Percentiles rank a stretch among this genome's conserved stretches.
Conservation (phyloP, 768 basidiomycete genomes). For the Antrodiella citrinella region DNA sequence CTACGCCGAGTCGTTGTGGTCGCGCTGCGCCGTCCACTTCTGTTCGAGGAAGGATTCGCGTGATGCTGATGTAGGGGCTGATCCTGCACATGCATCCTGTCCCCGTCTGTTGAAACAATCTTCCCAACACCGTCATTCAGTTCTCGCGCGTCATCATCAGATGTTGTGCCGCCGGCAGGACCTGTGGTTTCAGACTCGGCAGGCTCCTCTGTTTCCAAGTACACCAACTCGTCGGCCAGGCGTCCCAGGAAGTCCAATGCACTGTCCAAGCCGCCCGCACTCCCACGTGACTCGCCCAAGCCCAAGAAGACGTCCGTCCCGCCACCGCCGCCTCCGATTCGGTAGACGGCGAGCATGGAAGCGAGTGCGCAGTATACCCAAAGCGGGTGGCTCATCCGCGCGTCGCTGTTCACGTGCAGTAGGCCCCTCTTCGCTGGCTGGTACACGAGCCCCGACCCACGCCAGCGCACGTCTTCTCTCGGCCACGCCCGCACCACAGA, state of each 20-base stretch:
- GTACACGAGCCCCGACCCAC: conserved; percentile 6
- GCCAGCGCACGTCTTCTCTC: conserved; percentile 4
- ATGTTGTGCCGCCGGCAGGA: neutral
- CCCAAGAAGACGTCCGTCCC: neutral
- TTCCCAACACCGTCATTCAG: too few relatives aligned
- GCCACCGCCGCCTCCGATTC: too few relatives aligned
- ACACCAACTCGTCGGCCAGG: neutral
- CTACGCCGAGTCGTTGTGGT: neutral
- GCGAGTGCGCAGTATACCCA: conserved; percentile 15
- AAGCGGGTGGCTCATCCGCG: conserved; percentile 12
- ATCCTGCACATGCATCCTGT: neutral
- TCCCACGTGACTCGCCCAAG: neutral
- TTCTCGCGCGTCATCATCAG: neutral
- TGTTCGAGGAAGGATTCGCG: neutral
- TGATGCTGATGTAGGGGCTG: neutral
- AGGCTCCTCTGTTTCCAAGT: neutral
- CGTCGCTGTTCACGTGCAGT: conserved; percentile 18
- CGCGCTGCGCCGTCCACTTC: neutral
- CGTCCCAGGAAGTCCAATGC: neutral
- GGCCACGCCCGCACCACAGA: conserved; percentile 1
- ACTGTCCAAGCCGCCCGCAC: neutral
- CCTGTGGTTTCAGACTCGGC: neutral
- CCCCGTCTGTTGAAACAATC: neutral
- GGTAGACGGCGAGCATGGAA: neutral
- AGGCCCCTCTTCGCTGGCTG: neutral